Evolutionary conservation across 805 yeast species (phyloP).

Genomic region (Grigorovia humatica): DNA sequence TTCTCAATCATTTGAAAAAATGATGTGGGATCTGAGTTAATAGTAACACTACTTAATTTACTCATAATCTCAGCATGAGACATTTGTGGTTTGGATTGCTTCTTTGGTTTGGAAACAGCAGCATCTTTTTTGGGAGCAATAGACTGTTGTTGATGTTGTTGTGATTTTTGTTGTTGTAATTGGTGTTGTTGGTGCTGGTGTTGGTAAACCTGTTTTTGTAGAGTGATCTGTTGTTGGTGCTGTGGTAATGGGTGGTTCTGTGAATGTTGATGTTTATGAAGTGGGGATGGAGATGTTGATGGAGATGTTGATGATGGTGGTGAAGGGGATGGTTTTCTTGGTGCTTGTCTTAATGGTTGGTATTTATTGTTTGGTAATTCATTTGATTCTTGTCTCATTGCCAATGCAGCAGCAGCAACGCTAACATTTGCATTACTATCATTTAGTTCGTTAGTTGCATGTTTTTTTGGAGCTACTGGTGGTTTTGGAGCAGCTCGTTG

Average conservation of each 20-base stretch:
- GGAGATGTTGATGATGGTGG: neutral
- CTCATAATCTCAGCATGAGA: slow-evolving; percentile 83
- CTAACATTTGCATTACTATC: slow-evolving; percentile 12
- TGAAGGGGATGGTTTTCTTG: slow-evolving; percentile 19
- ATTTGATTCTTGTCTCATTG: slow-evolving; percentile 14
- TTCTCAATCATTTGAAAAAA: slow-evolving; percentile 65
- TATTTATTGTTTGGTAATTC: slow-evolving; percentile 12
- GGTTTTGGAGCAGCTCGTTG: slow-evolving; percentile 19
- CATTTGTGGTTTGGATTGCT: slow-evolving; percentile 50
- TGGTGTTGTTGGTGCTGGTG: slow-evolving; percentile 1
- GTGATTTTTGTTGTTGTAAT: neutral
- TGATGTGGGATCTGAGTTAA: slow-evolving; percentile 77
- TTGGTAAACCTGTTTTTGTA: neutral
- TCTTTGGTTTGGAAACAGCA: slow-evolving; percentile 30
- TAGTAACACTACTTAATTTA: slow-evolving; percentile 72
- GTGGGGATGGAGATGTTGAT: neutral
- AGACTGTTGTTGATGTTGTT: slow-evolving; percentile 3
- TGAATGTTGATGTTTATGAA: neutral
- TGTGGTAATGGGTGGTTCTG: neutral
- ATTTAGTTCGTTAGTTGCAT: neutral
- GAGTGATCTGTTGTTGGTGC: too few species aligned
- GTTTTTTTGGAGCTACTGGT: slow-evolving; percentile 4
- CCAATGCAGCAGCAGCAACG: slow-evolving; percentile 32
- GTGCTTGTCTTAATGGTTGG: slow-evolving; percentile 22
- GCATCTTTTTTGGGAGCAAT: slow-evolving; percentile 17